A percentile compares a stretch with the other conserved stretches of the same genome.
Conservation (phyloP, 2,329 filamentous ascomycete species). For the Ascochyta clinopodiicola region DNA sequence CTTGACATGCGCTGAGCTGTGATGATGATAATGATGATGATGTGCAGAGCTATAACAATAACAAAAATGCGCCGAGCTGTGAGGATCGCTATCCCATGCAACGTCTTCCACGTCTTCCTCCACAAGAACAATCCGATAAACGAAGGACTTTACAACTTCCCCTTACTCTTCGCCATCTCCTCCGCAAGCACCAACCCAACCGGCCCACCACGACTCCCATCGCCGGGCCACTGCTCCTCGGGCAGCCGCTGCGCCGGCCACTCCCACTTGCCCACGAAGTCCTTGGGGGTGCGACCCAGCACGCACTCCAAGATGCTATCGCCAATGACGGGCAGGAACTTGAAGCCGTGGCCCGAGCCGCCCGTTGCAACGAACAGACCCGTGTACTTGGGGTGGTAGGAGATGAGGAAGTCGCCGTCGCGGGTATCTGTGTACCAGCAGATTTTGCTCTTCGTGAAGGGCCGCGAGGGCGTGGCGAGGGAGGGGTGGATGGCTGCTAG, state of each 20-base stretch:
- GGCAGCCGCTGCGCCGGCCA: slow-evolving; percentile 54
- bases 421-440: slow-evolving; percentile 66
- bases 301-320: slow-evolving; percentile 62
- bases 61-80: neutral
- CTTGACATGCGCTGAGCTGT: neutral
- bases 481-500: slow-evolving; percentile 38
- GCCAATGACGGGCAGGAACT: slow-evolving; percentile 66
- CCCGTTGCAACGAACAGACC: slow-evolving; percentile 66
- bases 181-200: slow-evolving; percentile 49
- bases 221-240: slow-evolving; percentile 46
- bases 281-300: slow-evolving; percentile 48
- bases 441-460: slow-evolving; percentile 56
- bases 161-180: slow-evolving; percentile 47
- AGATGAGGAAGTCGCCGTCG: slow-evolving; percentile 62
- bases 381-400: slow-evolving; percentile 57
- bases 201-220: slow-evolving; percentile 49
- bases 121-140: neutral
- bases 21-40: neutral
- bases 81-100: slow-evolving; percentile 6
- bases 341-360: slow-evolving; percentile 68
- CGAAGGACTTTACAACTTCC: slow-evolving; percentile 31
- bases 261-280: slow-evolving; percentile 69
- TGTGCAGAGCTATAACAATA: no score
- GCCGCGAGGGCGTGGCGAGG: slow-evolving; percentile 45
- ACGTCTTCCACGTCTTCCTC: neutral